A percentile compares a stretch with the other conserved stretches of the same genome.
phyloP scores from a whole-genome alignment of 1,284 basidiomycete species.

The Ganoderma lucidum region DNA sequence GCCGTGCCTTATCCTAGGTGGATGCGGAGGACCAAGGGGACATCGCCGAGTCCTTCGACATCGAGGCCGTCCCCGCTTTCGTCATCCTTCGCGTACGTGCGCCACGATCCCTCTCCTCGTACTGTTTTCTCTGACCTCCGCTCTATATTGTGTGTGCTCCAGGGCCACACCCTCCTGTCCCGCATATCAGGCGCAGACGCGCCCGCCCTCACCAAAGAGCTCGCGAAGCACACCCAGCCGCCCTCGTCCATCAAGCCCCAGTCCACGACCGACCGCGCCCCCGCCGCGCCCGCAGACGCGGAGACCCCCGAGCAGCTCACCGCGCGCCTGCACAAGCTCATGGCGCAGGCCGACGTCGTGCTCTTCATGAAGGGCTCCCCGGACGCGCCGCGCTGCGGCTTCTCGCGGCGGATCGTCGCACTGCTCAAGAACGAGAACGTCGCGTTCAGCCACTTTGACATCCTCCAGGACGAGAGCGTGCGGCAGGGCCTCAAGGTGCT shows the following conservation, averaged over 20 bases:
- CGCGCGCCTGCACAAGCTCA: constrained; percentile 67
- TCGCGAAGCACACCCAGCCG: constrained; percentile 62
- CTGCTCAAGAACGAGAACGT: constrained; percentile 68
- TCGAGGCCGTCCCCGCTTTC: constrained; percentile 91
- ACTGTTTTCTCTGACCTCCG: constrained; percentile 33
- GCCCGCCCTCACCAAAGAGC: constrained; percentile 66
- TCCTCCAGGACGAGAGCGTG: constrained; percentile 75
- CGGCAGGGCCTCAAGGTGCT: constrained; percentile 70
- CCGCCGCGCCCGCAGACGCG: constrained; percentile 43
- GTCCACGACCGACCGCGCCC: constrained; percentile 46
- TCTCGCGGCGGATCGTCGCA: constrained; percentile 75
- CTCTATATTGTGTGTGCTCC: constrained; percentile 11
- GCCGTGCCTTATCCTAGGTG: constrained; percentile 57
- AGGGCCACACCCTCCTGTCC: constrained; percentile 92
- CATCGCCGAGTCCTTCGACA: constrained; percentile 93
- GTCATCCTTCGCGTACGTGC: constrained; percentile 77
- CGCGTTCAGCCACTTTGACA: constrained; percentile 78
- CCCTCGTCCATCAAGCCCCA: constrained; percentile 51
- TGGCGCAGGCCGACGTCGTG: constrained; percentile 80
- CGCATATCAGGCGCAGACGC: constrained; percentile 89
- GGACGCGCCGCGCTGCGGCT: constrained; percentile 87
- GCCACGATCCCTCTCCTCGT: neutral
- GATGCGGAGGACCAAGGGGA: constrained; percentile 91
- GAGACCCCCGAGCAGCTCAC: constrained; percentile 77
- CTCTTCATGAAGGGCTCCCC: constrained; percentile 99